A percentile compares a stretch with the other conserved stretches of the same genome.
Conservation (phyloP, 192 early-diverging fungal genomes). For the Coemansia sp. region DNA sequence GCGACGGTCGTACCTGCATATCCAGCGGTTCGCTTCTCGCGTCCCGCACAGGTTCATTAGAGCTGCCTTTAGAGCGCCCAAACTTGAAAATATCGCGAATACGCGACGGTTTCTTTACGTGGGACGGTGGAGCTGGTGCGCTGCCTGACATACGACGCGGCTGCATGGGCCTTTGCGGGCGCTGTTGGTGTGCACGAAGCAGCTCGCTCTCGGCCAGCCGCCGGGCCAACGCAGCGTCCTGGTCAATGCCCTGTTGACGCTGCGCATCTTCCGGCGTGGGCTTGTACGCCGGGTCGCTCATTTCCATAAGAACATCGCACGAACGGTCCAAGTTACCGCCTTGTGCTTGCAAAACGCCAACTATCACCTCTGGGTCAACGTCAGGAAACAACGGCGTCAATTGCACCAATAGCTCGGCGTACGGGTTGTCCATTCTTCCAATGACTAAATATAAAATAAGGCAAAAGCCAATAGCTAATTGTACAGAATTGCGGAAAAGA, state of each 20-base stretch:
- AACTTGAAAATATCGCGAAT: constrained; percentile 40
- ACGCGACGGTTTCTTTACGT: constrained; percentile 14
- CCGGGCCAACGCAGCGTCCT: constrained; percentile 28
- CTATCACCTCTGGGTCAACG: constrained; percentile 34
- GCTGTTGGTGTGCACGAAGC: not conserved
- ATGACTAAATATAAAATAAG: not conserved
- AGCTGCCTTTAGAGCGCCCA: not conserved
- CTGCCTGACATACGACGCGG: not conserved
- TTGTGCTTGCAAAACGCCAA: constrained; percentile 21
- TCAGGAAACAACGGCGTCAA: constrained; percentile 41
- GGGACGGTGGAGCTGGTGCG: not conserved
- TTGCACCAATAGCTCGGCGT: constrained; percentile 11
- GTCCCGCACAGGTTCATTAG: not conserved
- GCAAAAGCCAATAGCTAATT: not conserved
- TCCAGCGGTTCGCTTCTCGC: not conserved
- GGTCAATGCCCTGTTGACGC: constrained; percentile 10
- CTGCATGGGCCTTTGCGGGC: constrained; percentile 3
- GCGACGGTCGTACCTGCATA: not conserved
- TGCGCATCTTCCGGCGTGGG: constrained; percentile 17
- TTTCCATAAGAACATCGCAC: constrained; percentile 22
- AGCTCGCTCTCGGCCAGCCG: constrained; percentile 30
- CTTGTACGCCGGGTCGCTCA: constrained; percentile 41
- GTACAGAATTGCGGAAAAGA: not conserved
- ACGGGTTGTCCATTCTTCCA: constrained; percentile 21
- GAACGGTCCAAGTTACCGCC: constrained; percentile 16